Evolutionary conservation across 1,139 yeast genomes (phyloP).

Genomic region (Saccharomyces uvarum): DNA sequence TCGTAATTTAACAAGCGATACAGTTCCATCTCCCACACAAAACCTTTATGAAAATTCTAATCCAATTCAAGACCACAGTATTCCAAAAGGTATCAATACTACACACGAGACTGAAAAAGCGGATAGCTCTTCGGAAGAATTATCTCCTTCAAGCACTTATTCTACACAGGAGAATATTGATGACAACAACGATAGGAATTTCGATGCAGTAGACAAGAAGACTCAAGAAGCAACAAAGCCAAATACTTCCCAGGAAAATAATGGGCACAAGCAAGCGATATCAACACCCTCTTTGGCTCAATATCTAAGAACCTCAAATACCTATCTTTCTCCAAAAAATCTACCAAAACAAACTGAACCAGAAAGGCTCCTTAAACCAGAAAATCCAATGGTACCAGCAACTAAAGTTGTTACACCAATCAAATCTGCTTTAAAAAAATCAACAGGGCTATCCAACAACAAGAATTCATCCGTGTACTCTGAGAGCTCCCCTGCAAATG

Average conservation of each 20-base stretch:
- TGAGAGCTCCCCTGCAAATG: constrained; percentile 40
- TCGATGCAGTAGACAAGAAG: not conserved
- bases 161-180: not conserved
- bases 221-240: not conserved
- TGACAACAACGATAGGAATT: not conserved
- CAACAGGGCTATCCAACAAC: constrained; percentile 21
- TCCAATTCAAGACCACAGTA: not conserved
- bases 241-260: constrained; percentile 2
- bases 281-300: constrained; percentile 16
- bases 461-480: constrained; percentile 10
- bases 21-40: not conserved
- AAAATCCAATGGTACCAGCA: not conserved
- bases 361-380: not conserved
- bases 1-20: not conserved
- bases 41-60: constrained; percentile 4
- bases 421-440: constrained; percentile 58
- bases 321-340: constrained; percentile 12
- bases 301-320: constrained; percentile 20
- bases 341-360: not conserved
- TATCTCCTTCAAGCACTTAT: not conserved
- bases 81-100: not conserved
- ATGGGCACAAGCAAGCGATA: not conserved
- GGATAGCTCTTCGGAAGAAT: not conserved
- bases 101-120: not conserved
- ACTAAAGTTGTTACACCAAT: constrained; percentile 35